phyloP scores from a whole-genome alignment of 805 yeast species.

The Metschnikowia colocasiae region DNA sequence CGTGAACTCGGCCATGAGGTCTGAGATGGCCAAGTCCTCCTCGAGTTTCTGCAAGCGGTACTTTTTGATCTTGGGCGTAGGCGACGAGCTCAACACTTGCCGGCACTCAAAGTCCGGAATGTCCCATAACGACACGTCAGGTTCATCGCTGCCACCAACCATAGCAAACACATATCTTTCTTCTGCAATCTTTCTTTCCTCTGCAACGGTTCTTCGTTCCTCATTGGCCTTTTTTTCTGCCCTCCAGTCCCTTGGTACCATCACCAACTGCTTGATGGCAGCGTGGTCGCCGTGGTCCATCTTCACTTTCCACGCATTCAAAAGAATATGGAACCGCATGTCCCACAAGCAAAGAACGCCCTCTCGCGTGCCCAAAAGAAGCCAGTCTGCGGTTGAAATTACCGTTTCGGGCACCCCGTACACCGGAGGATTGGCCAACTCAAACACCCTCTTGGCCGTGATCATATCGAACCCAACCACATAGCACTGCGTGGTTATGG shows the following conservation, averaged over 20 bases:
- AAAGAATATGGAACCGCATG: constrained; percentile 55
- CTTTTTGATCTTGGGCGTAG: constrained; percentile 20
- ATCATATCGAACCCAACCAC: constrained; percentile 57
- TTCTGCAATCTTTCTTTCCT: no score
- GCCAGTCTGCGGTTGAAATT: constrained; percentile 55
- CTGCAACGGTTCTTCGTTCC: no score
- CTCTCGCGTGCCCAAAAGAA: constrained; percentile 67
- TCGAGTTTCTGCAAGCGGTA: constrained; percentile 25
- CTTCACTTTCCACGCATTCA: constrained; percentile 62
- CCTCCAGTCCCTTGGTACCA: constrained; percentile 38
- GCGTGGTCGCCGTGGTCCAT: constrained; percentile 34
- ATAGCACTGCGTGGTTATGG: constrained; percentile 50
- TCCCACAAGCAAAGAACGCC: constrained; percentile 85
- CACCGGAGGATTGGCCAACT: constrained; percentile 50
- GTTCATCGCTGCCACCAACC: constrained; percentile 61
- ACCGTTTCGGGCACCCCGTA: constrained; percentile 66
- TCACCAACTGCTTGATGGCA: constrained; percentile 42
- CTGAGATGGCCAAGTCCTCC: constrained; percentile 18
- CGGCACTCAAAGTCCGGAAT: constrained; percentile 59
- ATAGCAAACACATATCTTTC: constrained; percentile 36
- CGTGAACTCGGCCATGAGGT: constrained; percentile 18
- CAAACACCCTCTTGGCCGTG: constrained; percentile 42
- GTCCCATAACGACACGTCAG: constrained; percentile 73
- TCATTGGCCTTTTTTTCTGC: not conserved
- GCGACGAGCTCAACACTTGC: constrained; percentile 24